Conservation (phyloP, 2,329 filamentous ascomycete species). For the Fusarium subglutinans region DNA sequence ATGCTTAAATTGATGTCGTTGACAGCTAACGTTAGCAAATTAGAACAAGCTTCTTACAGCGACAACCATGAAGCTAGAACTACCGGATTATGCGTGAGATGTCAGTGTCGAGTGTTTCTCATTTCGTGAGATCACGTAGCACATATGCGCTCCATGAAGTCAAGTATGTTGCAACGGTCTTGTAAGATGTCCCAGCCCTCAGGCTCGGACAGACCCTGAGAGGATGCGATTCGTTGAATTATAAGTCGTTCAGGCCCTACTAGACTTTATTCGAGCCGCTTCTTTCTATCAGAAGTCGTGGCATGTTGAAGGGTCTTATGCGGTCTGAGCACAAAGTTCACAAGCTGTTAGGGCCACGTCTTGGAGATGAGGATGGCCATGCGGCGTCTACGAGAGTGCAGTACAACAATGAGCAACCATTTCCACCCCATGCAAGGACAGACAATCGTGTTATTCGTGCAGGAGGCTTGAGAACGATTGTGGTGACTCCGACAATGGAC, state of each 20-base stretch:
- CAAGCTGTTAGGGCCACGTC: background rate
- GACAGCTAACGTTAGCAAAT: background rate
- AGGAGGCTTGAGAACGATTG: too few species aligned
- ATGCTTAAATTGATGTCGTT: background rate
- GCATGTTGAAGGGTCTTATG: background rate
- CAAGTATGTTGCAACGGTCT: background rate
- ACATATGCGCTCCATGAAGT: background rate
- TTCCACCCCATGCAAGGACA: rapidly evolving
- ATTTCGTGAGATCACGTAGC: background rate
- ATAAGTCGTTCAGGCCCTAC: background rate
- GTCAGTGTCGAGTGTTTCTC: too few species aligned
- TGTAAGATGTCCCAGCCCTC: background rate
- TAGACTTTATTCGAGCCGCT: rapidly evolving
- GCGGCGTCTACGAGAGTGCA: background rate
- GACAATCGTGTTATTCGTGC: rapidly evolving
- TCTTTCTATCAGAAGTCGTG: rapidly evolving
- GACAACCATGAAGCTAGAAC: background rate
- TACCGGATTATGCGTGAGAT: too few species aligned
- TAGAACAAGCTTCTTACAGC: background rate
- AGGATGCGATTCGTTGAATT: background rate
- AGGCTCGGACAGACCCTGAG: background rate
- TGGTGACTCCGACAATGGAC: background rate
- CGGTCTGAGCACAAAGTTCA: too few species aligned
- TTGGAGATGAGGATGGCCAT: background rate
- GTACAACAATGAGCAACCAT: rapidly evolving